Conservation (phyloP, 2,329 filamentous ascomycete species). For the Gaeumannomyces tritici region DNA sequence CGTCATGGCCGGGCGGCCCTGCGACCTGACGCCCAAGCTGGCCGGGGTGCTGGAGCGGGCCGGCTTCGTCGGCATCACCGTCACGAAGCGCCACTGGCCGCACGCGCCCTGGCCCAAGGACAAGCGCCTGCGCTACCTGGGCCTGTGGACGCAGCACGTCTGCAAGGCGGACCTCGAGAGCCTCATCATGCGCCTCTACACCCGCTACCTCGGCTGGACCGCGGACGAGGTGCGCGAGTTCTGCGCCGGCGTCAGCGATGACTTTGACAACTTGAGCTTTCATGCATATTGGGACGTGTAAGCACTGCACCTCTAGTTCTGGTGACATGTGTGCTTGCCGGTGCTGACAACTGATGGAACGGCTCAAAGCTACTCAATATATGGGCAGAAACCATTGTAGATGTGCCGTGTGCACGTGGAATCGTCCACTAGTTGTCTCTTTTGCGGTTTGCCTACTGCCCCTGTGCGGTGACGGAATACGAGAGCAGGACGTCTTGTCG, state of each 20-base stretch:
- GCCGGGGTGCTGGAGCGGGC: slow-evolving; percentile 13
- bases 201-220: slow-evolving; percentile 19
- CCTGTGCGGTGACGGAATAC: not conserved
- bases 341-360: not conserved
- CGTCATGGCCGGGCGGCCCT: slow-evolving; percentile 6
- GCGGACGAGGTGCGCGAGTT: slow-evolving; percentile 20
- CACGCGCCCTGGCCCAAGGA: slow-evolving; percentile 2
- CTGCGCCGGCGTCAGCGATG: slow-evolving; percentile 19
- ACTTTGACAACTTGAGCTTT: slow-evolving; percentile 18
- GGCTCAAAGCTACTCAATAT: not conserved
- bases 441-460: not conserved
- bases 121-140: not conserved
- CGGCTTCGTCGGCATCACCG: slow-evolving; percentile 1
- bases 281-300: slow-evolving; percentile 16
- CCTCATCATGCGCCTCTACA: slow-evolving; percentile 12
- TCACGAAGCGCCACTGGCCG: not conserved
- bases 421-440: not conserved
- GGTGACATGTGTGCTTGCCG: not conserved
- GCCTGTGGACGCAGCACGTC: not conserved
- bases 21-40: slow-evolving; percentile 7
- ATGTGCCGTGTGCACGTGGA: not conserved
- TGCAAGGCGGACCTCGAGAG: not conserved
- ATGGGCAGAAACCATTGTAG: not conserved
- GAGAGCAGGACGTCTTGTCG: too few species aligned
- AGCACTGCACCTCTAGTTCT: not conserved